These are phyloP conservation scores for Apiospora aurea DNA, from an alignment of 2,329 filamentous ascomycete genomes.

Conservation along the genomic window DNA sequence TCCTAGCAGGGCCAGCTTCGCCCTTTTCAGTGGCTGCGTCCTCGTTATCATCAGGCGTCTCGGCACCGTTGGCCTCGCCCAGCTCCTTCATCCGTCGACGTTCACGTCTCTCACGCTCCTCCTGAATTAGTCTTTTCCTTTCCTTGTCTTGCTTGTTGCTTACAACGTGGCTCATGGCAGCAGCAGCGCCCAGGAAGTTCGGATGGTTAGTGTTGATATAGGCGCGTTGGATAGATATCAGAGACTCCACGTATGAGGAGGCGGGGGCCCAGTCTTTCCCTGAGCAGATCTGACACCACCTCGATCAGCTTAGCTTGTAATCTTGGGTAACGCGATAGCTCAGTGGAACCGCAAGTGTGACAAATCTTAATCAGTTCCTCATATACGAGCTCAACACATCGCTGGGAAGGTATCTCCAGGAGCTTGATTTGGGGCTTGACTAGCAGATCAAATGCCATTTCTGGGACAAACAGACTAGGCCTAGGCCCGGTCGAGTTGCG, in stretches of 20 bases:
- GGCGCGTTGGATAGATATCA: conserved; percentile 95
- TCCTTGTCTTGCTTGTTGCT: conserved; percentile 94
- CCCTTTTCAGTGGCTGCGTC: conserved; percentile 61
- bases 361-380: conserved; percentile 99
- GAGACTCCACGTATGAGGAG: conserved; percentile 90
- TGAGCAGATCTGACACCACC: conserved; percentile 92
- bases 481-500: conserved; percentile 96
- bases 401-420: conserved; percentile 90
- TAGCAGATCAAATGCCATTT: conserved; percentile 95
- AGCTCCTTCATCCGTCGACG: conserved; percentile 83
- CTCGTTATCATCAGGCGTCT: conserved; percentile 72
- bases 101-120: conserved; percentile 87
- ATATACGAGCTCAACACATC: conserved; percentile 97
- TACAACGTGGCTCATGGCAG: conserved; percentile 97
- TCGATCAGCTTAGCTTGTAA: conserved; percentile 97
- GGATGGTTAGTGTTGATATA: conserved; percentile 99
- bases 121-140: conserved; percentile 78
- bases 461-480: conserved; percentile 94
- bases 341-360: conserved; percentile 95
- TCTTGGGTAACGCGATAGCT: conserved; percentile 89
- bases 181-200: conserved; percentile 95
- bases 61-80: conserved; percentile 75
- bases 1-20: conserved; percentile 66
- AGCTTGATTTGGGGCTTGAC: conserved; percentile 99
- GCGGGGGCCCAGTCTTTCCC: conserved; percentile 91